Base-by-base conservation (phyloP, 1,284 basidiomycete genomes). In the Boletus sp. region DNA sequence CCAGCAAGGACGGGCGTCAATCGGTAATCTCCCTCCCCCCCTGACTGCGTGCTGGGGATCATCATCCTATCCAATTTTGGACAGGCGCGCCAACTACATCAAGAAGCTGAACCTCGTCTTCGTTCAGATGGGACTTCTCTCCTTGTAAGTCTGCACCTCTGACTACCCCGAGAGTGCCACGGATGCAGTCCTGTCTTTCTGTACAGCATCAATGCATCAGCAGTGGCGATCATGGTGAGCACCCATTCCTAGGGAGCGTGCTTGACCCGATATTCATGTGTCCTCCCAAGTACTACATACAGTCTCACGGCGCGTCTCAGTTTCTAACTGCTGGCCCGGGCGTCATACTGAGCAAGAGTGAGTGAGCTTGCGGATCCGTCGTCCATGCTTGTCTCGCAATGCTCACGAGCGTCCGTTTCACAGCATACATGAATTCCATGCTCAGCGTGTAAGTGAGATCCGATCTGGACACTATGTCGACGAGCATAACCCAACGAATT, bases 381-480 rank as follows among this genome's bases (percentile, higher is more conserved):
- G 10, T 6, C 5, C 12, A 0, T 2, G 2, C 8, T 37, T 4
- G 29, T n/a, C 14, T 37, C n/a, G 8, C 8, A 20, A 22, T 14
- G 35, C 20, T 41, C 4, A 47, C 12, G 20, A 14, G 8, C 19
- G 1, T 16, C 20, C 26, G n/a, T n/a, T 17, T n/a, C 14, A 29
- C 44, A 63, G 62, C 51, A 30, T 65, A 57, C n/a, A 13, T 46
- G 37, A 61, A 65, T 37, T 65, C 56, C 14, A 63, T 61, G 56
- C 39, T 62, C 5, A 41, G 53, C 8, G 56, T 59, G 58, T 59
- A 45, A 44, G 60, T 17, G 16, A 7, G 27, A 30, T 41, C 17
- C 8, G n/a, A 29, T 36, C 10, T 8, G 13, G 27, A 5, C 0
- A 10, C n/a, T n/a, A 13, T 2, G 20, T 35, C n/a, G 19, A 25